Base-by-base conservation (phyloP, 495 filamentous ascomycete species). In the Usnea hakonensis region DNA sequence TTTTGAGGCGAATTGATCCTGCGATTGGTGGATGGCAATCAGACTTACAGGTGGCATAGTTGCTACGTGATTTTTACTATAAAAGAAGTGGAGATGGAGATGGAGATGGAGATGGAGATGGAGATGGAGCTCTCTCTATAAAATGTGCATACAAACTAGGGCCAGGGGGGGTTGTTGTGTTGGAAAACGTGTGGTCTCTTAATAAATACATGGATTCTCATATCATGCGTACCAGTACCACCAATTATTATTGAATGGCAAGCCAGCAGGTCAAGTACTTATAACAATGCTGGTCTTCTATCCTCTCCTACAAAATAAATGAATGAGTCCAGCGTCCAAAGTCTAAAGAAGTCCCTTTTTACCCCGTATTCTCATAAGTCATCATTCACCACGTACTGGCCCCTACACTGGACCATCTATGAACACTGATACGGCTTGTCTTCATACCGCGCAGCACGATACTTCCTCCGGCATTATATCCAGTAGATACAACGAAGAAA, bases 41-140 rank as follows among this genome's bases (percentile, higher is more conserved):
- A 43, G n/a, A 28, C 50, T 50, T 66, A 63, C 64, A 55, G 64
- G 64, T 38, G 64, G 64, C 64, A 66, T 66, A 26, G 21, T 43
- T 35, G 30, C 53, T n/a, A 33, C 14, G 56, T 53, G 37, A n/a
- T n/a, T 55, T 3, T n/a, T 32, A 26, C 32, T 19, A 35, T 9
- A 1, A 19, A n/a, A 55, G 6, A 9, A n/a, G 10, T 55, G 35
- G 5, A 19, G 52, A 33, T n/a, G 10, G 36, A 30, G 14, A 41
- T 21, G 23, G 40, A 10, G 21, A 17, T 23, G 21, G 40, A 44
- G n/a, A 1, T 33, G 28, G 19, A n/a, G n/a, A n/a, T n/a, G n/a
- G n/a, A n/a, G n/a, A n/a, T n/a, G n/a, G n/a, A n/a, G n/a, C n/a
- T n/a, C n/a, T n/a, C n/a, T n/a, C n/a, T n/a, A n/a, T n/a, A n/a